Evolutionary conservation across 106 monocot species (phyloP), one percentile per base, ranked within the genome.

Genomic region (Allium fistulosum): DNA sequence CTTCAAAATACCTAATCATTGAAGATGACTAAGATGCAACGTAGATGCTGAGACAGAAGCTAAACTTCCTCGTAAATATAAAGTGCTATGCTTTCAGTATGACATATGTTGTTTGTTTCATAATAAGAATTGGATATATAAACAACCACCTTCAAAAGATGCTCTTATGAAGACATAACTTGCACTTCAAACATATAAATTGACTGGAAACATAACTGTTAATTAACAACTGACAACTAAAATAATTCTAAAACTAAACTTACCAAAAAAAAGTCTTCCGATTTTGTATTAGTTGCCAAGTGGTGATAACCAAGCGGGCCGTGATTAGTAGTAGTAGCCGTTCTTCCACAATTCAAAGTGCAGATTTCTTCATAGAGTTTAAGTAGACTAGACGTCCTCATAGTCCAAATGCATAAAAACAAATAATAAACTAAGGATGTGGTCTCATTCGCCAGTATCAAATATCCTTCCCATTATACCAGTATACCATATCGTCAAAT

Each of bases 211-310:
- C 5, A 37, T 37, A 37, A 37, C 37, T 37, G 11, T 17, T n/a
- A 64, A 48, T 48, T 17, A 64, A 17, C 64, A 16, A 64, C 4
- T 17, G 47, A 63, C 13, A n/a, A 64, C 1, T 46, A 13, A 64
- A 8, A 49, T 16, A 64, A 48, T 45, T 16, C 7, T 37, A 5
- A 22, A 37, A 37, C 37, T 4, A 2, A 37, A 37, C 1, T 2
- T 37, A 37, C 37, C 37, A 1, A 37, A 26, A 12, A 8, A 7
- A n/a, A 52, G 26, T 66, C 66, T 26, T 7, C 51, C 4, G 5
- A 11, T 26, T 52, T 26, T 6, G 66, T n/a, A 51, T 52, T 26
- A 51, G 66, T 51, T 66, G 66, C 66, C 66, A 66, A 66, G 12
- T 66, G 66, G 66, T 0, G 51, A 26, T 14, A 27, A 18, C 4